Evolutionary conservation across 75 land plant species (phyloP), one percentile per base, ranked within the genome.

Genomic region (Pseudotsuga menziesii): DNA sequence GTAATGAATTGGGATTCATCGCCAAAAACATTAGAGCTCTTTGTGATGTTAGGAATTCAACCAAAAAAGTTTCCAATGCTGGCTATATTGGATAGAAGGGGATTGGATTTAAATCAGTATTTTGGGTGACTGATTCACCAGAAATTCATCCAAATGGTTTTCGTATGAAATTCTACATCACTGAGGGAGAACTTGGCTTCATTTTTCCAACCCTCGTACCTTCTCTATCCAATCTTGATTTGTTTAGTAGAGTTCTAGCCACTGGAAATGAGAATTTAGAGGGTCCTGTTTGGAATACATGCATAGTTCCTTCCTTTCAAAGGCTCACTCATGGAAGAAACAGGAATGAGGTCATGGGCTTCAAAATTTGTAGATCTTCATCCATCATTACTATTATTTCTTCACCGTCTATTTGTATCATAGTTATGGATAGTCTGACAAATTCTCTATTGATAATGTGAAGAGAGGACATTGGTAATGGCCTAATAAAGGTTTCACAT

Each of bases 161-260:
- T 77, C 96, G 93, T 80, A 89, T 96, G 71, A 96, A 93, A 75
- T 96, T 96, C 79, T 96, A 96, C 77, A 87, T 93, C 72, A 88
- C 88, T 69, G 88, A 96, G 77, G 93, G 98, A 17, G 86, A 88
- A 61, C 86, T 96, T 73, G 98, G 98, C 54, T 96, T 96, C 83
- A 90, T 96, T 55, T 82, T 93, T 57, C 98, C 98, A 20, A 96
- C 96, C 22, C 58, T 70, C 41, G 61, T 84, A 22, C 64, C 89
- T 39, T 75, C 94, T 66, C 81, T 90, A 58, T 83, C 78, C 63
- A 79, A 88, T 63, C 56, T 78, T 48, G 54, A 79, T 39, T 77
- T 70, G 14, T 81, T 83, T 78, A 66, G 44, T 3, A 62, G 62
- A 69, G 58, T 82, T 4, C 69, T 85, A 55, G 77, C 78, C 56